Evolutionary conservation across 345 rosid species (phyloP).

Genomic region (Schrenkiella parvula): DNA sequence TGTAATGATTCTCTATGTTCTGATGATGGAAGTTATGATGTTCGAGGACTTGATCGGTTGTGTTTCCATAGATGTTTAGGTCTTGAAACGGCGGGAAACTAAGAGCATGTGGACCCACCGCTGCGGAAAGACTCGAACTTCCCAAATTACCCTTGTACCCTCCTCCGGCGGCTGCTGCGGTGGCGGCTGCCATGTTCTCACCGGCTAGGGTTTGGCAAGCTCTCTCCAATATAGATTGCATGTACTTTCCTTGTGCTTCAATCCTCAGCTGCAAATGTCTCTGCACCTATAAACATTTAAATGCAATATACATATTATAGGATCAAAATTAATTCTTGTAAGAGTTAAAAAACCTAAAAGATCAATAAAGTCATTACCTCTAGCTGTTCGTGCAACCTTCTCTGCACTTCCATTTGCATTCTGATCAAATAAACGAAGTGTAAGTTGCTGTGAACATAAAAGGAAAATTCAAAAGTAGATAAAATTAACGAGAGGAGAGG

Average conservation of each 20-base stretch:
- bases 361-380: conserved; percentile 56
- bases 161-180: conserved; percentile 28
- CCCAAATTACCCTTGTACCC: conserved; percentile 47
- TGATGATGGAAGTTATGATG: conserved; percentile 48
- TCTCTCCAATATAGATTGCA: conserved; percentile 93
- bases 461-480: not conserved
- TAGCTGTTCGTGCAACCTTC: conserved; percentile 94
- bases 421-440: conserved; percentile 54
- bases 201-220: conserved; percentile 93
- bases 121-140: conserved; percentile 44
- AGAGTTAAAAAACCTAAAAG: not conserved
- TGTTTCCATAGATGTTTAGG: conserved; percentile 76
- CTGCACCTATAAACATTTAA: conserved; percentile 59
- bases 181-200: conserved; percentile 52
- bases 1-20: conserved; percentile 58
- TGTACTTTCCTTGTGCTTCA: conserved; percentile 98
- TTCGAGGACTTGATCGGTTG: conserved; percentile 52
- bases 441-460: conserved; percentile 35
- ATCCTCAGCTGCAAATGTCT: conserved; percentile 94
- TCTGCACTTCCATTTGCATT: conserved; percentile 99
- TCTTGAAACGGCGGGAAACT: conserved; percentile 88
- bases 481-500: not conserved
- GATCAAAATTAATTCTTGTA: not conserved
- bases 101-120: conserved; percentile 44
- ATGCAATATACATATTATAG: not conserved